A percentile compares a stretch with the other conserved stretches of the same genome.
These are phyloP conservation scores for Rhododendron vialii DNA, from an alignment of 148 eudicot genomes.

Conservation along the genomic window DNA sequence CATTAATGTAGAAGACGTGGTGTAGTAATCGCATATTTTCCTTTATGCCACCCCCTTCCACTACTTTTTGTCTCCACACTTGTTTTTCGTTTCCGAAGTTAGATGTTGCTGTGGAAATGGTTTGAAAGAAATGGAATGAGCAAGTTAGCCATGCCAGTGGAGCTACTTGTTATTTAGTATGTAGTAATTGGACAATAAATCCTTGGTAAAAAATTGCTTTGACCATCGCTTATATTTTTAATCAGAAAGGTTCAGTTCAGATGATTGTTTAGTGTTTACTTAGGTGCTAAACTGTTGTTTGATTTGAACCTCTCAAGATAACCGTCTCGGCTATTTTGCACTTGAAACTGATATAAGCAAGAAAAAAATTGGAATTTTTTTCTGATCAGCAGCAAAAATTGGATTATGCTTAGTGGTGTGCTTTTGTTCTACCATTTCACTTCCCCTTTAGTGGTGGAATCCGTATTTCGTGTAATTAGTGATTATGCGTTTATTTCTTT, in stretches of 20 bases:
- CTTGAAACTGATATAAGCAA: background rate
- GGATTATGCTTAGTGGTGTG: background rate
- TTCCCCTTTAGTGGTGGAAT: background rate
- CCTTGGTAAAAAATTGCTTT: background rate
- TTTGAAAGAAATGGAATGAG: conserved; percentile 1
- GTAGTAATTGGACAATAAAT: background rate
- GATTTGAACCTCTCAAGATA: background rate
- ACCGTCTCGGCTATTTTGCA: background rate
- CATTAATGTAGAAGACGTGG: background rate
- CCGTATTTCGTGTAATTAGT: background rate
- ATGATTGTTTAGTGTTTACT: background rate
- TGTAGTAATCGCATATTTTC: background rate
- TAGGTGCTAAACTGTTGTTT: background rate
- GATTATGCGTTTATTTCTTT: background rate
- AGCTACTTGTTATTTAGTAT: background rate
- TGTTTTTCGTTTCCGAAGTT: background rate
- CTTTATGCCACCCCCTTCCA: background rate
- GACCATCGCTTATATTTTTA: background rate
- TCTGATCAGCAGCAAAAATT: no score
- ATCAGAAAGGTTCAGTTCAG: background rate
- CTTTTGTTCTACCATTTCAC: background rate
- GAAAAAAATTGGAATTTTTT: background rate
- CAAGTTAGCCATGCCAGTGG: background rate
- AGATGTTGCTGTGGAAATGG: background rate
- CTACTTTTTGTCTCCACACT: background rate